A percentile compares a stretch with the other conserved stretches of the same genome.
These are phyloP conservation scores for Saccharomycopsis hybrid DNA, from an alignment of 1,139 yeast genomes.

Conservation along the genomic window DNA sequence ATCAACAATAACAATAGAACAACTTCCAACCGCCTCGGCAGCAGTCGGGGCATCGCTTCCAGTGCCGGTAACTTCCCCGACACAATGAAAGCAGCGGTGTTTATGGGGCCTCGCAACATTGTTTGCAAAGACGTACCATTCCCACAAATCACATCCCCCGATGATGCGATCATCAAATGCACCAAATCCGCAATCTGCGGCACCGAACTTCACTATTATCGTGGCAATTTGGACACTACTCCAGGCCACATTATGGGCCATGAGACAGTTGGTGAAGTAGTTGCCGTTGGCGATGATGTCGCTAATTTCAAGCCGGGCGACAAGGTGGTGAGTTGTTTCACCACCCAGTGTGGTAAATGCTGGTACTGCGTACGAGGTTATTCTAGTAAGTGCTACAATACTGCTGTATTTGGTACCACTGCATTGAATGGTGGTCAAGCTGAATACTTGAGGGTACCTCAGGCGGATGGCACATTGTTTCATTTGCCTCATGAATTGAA, in stretches of 20 bases:
- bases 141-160: constrained; percentile 36
- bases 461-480: constrained; percentile 45
- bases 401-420: constrained; percentile 49
- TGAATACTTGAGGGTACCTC: constrained; percentile 52
- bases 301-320: constrained; percentile 37
- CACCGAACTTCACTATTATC: constrained; percentile 53
- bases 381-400: constrained; percentile 45
- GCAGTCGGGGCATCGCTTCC: constrained; percentile 13
- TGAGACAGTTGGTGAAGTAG: constrained; percentile 42
- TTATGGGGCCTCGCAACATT: constrained; percentile 43
- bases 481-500: constrained; percentile 33
- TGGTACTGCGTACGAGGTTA: constrained; percentile 49
- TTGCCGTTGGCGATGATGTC: constrained; percentile 34
- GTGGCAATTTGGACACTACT: constrained; percentile 44
- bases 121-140: constrained; percentile 37
- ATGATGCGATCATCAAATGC: constrained; percentile 48
- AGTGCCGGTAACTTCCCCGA: constrained; percentile 9
- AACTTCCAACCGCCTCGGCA: no score
- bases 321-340: constrained; percentile 44
- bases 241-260: constrained; percentile 46
- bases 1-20: no score
- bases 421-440: constrained; percentile 57
- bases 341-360: constrained; percentile 51
- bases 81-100: constrained; percentile 52
- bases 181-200: constrained; percentile 55